Base-by-base conservation (phyloP, 2,329 filamentous ascomycete genomes). In the Diatrype stigma region DNA sequence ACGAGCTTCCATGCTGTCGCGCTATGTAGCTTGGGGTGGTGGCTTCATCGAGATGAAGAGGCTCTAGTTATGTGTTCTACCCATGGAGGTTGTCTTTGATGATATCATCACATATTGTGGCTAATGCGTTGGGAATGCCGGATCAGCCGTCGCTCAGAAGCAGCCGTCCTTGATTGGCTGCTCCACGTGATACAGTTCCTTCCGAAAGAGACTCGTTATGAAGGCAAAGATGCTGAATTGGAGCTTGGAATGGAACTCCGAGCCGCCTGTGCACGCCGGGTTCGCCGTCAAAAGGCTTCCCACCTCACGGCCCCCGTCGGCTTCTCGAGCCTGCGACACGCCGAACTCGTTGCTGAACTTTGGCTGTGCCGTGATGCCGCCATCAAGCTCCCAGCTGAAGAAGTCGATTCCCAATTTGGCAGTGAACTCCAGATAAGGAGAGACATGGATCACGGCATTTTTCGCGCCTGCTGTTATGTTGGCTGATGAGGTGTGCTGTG, bases 391-490 rank as follows among this genome's bases (percentile, higher is more conserved):
- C 66, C 45, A 70, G 56, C 6, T 57, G 48, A 75, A 56, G 53
- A 72, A 55, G 52, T 69, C 57, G 59, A 72, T 51, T 45, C 64
- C 51, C 52, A 72, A 49, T 58, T 78, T 51, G 60, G 77, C 59
- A 52, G 73, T 64, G 61, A 72, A 59, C 16, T 65, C 57, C 3
- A 66, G 61, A 34, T 55, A 63, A 3, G 69, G 64, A 48, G 70
- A 67, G 50, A 70, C 48, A 5, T 60, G 55, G 2, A 67, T 68
- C 10, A 59, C 61, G 8, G 63, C 64, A 17, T 63, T 57, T 46
- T 68, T 61, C 22, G 63, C 63, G n/a, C n/a, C n/a, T n/a, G n/a
- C 26, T 48, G 69, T 63, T 53, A 70, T 67, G 52, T 62, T 64
- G 35, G 62, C 55, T 30, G 66, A 65, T 37, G 55, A 55, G 42